phyloP scores from a whole-genome alignment of 352 stramenopile species.

The Phytophthora ramorum region DNA sequence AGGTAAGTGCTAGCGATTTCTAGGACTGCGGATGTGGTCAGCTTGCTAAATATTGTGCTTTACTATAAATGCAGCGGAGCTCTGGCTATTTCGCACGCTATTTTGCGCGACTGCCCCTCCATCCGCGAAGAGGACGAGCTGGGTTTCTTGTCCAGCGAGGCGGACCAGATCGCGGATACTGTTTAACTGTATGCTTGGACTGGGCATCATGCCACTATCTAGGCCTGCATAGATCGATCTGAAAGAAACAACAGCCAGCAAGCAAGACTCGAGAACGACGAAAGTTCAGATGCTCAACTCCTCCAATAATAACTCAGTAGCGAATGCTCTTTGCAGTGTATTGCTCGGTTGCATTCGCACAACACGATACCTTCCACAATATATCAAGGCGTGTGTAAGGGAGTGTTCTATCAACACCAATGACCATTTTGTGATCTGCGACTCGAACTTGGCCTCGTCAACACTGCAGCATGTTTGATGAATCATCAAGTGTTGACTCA shows the following conservation, averaged over 20 bases:
- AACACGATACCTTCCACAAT: too few relatives aligned
- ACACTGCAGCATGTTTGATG: too few relatives aligned
- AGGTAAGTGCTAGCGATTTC: conserved; percentile 48
- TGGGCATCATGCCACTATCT: conserved; percentile 13
- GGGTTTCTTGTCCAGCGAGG: conserved; percentile 74
- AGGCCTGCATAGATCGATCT: conserved; percentile 26
- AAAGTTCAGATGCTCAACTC: conserved; percentile 9
- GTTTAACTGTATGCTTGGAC: conserved; percentile 45
- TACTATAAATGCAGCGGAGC: conserved; percentile 48
- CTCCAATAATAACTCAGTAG: conserved; percentile 8
- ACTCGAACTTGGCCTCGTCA: too few relatives aligned
- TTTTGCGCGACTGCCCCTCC: conserved; percentile 78
- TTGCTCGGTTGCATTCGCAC: too few relatives aligned
- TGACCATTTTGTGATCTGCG: too few relatives aligned
- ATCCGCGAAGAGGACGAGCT: conserved; percentile 85
- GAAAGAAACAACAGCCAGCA: conserved; percentile 14
- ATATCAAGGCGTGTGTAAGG: too few relatives aligned
- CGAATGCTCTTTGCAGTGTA: too few relatives aligned
- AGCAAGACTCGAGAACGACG: conserved; percentile 4
- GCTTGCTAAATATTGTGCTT: conserved; percentile 6
- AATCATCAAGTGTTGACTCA: too few relatives aligned
- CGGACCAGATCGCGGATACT: conserved; percentile 72
- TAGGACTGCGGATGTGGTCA: not conserved
- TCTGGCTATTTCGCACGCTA: conserved; percentile 79
- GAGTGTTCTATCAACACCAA: too few relatives aligned